phyloP scores from a whole-genome alignment of 1,284 basidiomycete genomes.

The Rhodotorula glutinis region DNA sequence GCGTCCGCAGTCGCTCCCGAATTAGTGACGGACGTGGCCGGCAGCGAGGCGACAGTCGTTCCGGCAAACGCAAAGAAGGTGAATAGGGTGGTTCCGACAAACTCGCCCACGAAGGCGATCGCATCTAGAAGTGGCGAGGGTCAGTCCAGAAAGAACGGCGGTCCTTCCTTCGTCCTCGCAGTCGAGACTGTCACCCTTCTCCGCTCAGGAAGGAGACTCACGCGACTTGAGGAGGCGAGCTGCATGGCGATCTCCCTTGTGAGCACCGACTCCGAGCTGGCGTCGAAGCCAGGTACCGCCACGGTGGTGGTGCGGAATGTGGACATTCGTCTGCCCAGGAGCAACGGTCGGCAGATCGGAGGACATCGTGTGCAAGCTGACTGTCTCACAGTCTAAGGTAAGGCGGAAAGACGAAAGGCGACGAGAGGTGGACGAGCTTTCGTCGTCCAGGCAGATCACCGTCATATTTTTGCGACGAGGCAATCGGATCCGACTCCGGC shows the following conservation, averaged over 20 bases:
- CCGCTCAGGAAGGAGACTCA: no score
- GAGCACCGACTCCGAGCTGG: constrained; percentile 13
- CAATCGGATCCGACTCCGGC: no score
- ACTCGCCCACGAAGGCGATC: constrained; percentile 34
- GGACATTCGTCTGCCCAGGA: neutral
- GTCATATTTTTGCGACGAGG: no score
- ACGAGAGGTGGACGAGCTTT: no score
- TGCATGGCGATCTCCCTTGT: constrained; percentile 17
- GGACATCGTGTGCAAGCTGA: neutral
- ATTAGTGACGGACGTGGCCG: constrained; percentile 11
- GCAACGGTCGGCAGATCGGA: neutral
- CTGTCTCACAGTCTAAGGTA: no score
- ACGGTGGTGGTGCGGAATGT: constrained; percentile 2
- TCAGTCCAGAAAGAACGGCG: no score
- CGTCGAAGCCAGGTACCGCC: constrained; percentile 13
- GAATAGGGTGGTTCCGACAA: constrained; percentile 33
- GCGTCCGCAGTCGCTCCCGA: neutral
- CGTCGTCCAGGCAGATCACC: no score
- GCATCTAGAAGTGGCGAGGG: constrained; percentile 2
- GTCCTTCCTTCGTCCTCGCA: no score
- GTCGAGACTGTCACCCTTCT: no score
- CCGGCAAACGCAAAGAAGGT: constrained; percentile 19
- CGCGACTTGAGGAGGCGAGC: constrained; percentile 18
- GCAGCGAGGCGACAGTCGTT: constrained; percentile 9
- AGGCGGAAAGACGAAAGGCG: no score